Conservation (phyloP, 2,329 filamentous ascomycete species). For the Cladosporium sp. region DNA sequence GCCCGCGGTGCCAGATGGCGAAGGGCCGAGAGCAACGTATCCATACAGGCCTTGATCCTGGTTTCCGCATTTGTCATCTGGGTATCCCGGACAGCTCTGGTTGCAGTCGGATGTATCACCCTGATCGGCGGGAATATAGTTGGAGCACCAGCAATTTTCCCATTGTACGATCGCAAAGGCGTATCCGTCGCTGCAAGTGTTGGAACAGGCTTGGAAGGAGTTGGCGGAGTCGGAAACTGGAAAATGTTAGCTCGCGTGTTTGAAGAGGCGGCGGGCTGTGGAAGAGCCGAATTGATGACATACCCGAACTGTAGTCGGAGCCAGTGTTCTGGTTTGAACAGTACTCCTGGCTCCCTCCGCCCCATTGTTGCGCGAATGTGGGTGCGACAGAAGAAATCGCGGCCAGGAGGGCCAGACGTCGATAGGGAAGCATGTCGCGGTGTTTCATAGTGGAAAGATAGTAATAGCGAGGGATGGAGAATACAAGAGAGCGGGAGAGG, state of each 20-base stretch:
- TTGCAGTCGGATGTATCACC: constrained; percentile 48
- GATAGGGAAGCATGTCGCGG: constrained; percentile 27
- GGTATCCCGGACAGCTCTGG: constrained; percentile 64
- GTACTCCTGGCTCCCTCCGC: constrained; percentile 33
- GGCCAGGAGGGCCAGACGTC: constrained; percentile 16
- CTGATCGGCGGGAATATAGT: constrained; percentile 55
- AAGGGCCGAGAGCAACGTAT: constrained; percentile 56
- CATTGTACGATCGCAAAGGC: constrained; percentile 67
- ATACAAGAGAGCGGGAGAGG: background rate
- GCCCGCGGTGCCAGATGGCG: constrained; percentile 56
- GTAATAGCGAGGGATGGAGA: constrained; percentile 2
- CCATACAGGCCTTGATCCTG: constrained; percentile 51
- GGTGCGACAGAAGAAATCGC: constrained; percentile 13
- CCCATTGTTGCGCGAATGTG: constrained; percentile 11
- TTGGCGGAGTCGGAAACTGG: constrained; percentile 45
- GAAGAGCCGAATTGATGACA: constrained; percentile 16
- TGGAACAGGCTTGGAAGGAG: constrained; percentile 65
- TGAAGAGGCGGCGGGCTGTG: background rate
- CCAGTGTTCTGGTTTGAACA: constrained; percentile 45
- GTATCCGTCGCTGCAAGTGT: constrained; percentile 54
- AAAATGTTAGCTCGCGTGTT: background rate
- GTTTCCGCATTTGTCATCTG: constrained; percentile 62
- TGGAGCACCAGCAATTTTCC: constrained; percentile 69
- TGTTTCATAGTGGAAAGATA: constrained; percentile 15
- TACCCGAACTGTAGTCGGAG: constrained; percentile 33